Base-by-base conservation (phyloP, 2,329 filamentous ascomycete species). In the Gremmenia infestans region DNA sequence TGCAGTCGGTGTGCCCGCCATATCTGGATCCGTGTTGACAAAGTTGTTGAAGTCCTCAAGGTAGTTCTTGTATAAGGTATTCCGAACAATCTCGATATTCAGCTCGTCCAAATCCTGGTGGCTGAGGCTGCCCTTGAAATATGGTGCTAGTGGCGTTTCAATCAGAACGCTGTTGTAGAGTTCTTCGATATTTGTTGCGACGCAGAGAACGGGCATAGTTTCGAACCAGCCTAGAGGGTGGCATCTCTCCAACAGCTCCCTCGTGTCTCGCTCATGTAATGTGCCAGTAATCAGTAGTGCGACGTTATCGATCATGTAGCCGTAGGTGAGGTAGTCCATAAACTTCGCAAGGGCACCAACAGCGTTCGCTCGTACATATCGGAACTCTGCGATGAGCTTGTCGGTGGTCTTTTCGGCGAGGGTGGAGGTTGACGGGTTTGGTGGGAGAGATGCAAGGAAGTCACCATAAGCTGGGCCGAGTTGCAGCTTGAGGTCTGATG, bases 281-380 rank as follows among this genome's bases (percentile, higher is more conserved):
- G 94, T 99, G 60, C 94, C 94, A 22, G 94, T 99, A 73, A 99
- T 99, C 68, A 99, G 85, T 42, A 99, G 86, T 40, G 95, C 94
- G 52, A 99, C 91, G 68, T 99, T 99, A 76, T 99, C 94, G 74
- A 99, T 99, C 94, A 99, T 99, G 80, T 99, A 99, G 60, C 92
- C 93, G 72, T 99, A 99, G 1, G 94, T 99, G 59, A 99, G 79
- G 74, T 96, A 99, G 73, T 97, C 91, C 83, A 99, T 91, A 74
- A 99, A 99, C 71, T 90, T 91, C 60, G 92, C 87, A 39, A 97
- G 84, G 1, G 91, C 90, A 15, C 94, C 94, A 2, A 90, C 90
- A 28, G 93, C 89, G 71, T 99, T 96, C 60, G 92, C 91, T 65
- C 95, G 90, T 47, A 99, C 81, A 73, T 99, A 99, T 70, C 91